Percentiles rank a stretch among this genome's conserved stretches.
Evolutionary conservation across 495 filamentous ascomycete genomes (phyloP).

Genomic region (Aspergillus egyptiacus): DNA sequence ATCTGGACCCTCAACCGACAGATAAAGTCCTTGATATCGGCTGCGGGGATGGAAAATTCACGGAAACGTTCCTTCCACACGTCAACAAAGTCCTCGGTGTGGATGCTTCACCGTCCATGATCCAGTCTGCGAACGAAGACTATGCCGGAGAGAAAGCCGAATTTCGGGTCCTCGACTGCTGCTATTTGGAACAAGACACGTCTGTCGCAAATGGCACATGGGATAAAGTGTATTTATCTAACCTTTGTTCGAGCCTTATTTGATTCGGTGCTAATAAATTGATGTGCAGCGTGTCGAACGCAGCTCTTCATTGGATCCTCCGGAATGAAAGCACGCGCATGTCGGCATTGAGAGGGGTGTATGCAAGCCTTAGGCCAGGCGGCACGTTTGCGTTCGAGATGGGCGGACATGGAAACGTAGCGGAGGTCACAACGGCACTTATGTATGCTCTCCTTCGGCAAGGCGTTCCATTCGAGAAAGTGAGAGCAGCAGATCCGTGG

Average conservation of each 20-base stretch:
- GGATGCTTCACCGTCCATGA: constrained; percentile 62
- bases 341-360: constrained; percentile 39
- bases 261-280: background rate
- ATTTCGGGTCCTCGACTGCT: constrained; percentile 44
- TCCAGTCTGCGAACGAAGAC: constrained; percentile 44
- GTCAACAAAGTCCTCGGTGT: constrained; percentile 52
- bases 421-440: constrained; percentile 57
- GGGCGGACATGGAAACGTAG: constrained; percentile 66
- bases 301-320: constrained; percentile 76
- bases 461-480: constrained; percentile 45
- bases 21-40: constrained; percentile 68
- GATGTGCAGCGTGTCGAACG: constrained; percentile 54
- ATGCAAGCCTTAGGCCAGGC: constrained; percentile 46
- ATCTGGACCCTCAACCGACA: constrained; percentile 52
- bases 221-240: constrained; percentile 47
- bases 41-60: constrained; percentile 68
- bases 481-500: constrained; percentile 56
- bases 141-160: constrained; percentile 26
- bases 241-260: background rate
- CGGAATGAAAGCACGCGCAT: constrained; percentile 32
- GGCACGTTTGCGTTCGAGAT: constrained; percentile 66
- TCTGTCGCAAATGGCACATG: constrained; percentile 33
- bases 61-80: constrained; percentile 46
- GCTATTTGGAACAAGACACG: constrained; percentile 30
- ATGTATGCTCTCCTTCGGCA: constrained; percentile 46